Evolutionary conservation across 2,329 filamentous ascomycete genomes (phyloP).

Genomic region (Fragosphaeria purpurea): DNA sequence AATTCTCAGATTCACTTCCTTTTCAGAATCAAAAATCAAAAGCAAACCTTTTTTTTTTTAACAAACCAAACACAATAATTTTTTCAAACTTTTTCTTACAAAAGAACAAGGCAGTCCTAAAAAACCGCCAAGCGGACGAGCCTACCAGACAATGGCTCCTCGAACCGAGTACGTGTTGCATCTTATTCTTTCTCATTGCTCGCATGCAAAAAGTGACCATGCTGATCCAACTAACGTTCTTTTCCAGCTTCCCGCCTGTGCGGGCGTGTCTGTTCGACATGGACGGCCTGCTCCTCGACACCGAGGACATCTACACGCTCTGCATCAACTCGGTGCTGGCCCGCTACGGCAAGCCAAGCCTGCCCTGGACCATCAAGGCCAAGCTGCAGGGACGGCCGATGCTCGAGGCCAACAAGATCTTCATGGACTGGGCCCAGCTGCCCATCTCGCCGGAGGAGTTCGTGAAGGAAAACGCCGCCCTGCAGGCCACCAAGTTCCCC

Average conservation of each 20-base stretch:
- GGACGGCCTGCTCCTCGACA: slow-evolving; percentile 92
- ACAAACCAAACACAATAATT: no score
- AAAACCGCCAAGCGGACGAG: no score
- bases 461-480: slow-evolving; percentile 41
- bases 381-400: slow-evolving; percentile 58
- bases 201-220: neutral
- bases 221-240: neutral
- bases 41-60: no score
- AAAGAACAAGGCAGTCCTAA: no score
- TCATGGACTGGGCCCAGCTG: slow-evolving; percentile 73
- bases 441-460: slow-evolving; percentile 67
- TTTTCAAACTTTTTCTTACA: no score
- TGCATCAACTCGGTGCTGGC: slow-evolving; percentile 75
- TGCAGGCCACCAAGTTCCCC: slow-evolving; percentile 67
- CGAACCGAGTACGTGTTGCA: slow-evolving; percentile 20
- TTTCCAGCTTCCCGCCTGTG: slow-evolving; percentile 56
- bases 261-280: slow-evolving; percentile 96
- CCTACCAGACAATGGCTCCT: slow-evolving; percentile 18
- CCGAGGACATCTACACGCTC: slow-evolving; percentile 78
- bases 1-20: no score
- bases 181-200: neutral
- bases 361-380: slow-evolving; percentile 95
- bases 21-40: no score
- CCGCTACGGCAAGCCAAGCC: slow-evolving; percentile 58
- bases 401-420: slow-evolving; percentile 42